Conservation (phyloP, 2,329 filamentous ascomycete species). For the Penicillium aurantiogriseum region DNA sequence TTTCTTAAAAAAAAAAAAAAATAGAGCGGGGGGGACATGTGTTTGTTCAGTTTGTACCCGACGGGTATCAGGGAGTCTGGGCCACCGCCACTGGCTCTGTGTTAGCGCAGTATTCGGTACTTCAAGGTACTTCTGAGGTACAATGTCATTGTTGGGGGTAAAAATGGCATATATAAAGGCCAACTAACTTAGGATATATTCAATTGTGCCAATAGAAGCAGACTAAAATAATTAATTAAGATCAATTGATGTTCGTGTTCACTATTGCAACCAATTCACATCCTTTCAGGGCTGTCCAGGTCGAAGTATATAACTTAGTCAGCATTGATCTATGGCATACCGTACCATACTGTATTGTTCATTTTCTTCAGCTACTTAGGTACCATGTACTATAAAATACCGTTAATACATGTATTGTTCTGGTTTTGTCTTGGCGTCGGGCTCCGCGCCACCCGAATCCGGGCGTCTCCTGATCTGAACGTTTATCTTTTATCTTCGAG, state of each 20-base stretch:
- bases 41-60: slow-evolving; percentile 17
- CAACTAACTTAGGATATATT: fast-evolving
- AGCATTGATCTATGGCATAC: neutral
- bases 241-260: neutral
- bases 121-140: neutral
- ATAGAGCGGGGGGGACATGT: neutral
- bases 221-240: neutral
- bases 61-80: neutral
- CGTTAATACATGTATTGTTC: neutral
- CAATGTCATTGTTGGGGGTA: too few species aligned
- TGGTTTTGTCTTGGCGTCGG: neutral
- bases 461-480: slow-evolving; percentile 12
- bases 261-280: slow-evolving; percentile 7
- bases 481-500: slow-evolving; percentile 9
- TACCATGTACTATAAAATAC: neutral
- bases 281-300: neutral
- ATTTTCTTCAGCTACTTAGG: too few species aligned
- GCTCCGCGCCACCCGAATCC: slow-evolving; percentile 14
- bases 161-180: too few species aligned
- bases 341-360: slow-evolving; percentile 1
- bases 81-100: neutral
- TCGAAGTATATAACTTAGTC: slow-evolving; percentile 2
- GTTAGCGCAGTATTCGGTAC: neutral
- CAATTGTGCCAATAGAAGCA: neutral
- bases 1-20: slow-evolving; percentile 15